These are phyloP conservation scores for Calcarisporium arbuscula DNA, from an alignment of 2,329 filamentous ascomycete species.

Conservation along the genomic window DNA sequence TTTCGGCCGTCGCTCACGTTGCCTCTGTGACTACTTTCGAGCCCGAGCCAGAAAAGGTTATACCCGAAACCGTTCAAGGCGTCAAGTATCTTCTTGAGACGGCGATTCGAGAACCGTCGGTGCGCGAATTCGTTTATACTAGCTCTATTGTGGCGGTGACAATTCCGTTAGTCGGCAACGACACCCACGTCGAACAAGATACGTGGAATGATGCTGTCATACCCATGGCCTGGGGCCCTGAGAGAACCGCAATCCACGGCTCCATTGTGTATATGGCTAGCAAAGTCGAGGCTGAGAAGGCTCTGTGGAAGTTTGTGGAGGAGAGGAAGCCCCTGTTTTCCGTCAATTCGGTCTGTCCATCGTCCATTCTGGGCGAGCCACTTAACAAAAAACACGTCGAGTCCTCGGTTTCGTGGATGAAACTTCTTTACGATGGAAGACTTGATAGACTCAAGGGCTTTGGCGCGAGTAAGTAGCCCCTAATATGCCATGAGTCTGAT, in stretches of 20 bases:
- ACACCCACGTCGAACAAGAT: conserved; percentile 12
- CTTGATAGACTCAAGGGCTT: too few relatives aligned
- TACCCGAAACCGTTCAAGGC: conserved; percentile 30
- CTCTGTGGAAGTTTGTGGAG: conserved; percentile 21
- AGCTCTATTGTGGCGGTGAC: conserved; percentile 15
- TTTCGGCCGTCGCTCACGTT: conserved; percentile 36
- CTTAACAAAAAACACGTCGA: too few relatives aligned
- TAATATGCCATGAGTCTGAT: too few relatives aligned
- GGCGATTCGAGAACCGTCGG: conserved; percentile 28
- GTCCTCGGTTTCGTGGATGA: too few relatives aligned
- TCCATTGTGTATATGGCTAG: conserved; percentile 21
- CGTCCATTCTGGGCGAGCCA: conserved; percentile 5
- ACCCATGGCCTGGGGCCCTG: conserved; percentile 22
- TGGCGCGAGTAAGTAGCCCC: too few relatives aligned
- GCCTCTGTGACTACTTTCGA: conserved; percentile 34
- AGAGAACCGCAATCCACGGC: conserved; percentile 15
- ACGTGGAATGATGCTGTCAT: conserved; percentile 25
- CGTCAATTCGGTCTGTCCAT: conserved; percentile 12
- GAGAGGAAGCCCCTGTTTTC: conserved; percentile 17
- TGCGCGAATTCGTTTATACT: conserved; percentile 28
- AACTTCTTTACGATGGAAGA: too few relatives aligned
- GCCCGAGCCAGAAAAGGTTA: conserved; percentile 33
- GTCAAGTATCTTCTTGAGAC: conserved; percentile 32
- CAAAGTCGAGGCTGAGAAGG: conserved; percentile 24
- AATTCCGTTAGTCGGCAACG: conserved; percentile 2